Percentiles rank a stretch among this genome's conserved stretches.
These are phyloP conservation scores for Geotrichum bryndzae DNA, from an alignment of 1,139 yeast species.

Conservation along the genomic window DNA sequence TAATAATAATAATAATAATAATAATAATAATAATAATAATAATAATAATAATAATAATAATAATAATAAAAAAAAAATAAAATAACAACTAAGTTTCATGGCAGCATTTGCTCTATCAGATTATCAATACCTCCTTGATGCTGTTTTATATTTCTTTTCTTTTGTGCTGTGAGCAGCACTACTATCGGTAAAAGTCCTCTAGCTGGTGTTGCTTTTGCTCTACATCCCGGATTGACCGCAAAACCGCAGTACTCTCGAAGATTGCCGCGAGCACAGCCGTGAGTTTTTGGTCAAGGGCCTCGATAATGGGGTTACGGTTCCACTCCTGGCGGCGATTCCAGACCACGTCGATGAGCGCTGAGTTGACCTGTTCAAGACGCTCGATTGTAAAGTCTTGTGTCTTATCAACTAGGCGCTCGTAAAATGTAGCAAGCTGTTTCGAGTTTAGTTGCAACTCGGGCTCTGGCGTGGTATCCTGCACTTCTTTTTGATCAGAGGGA, in stretches of 20 bases:
- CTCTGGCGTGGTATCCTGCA: not conserved
- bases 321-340: slow-evolving; percentile 66
- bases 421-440: slow-evolving; percentile 20
- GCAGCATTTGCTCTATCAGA: not conserved
- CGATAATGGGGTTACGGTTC: slow-evolving; percentile 48
- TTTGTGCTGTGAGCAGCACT: too few species aligned
- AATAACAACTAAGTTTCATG: not conserved
- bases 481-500: not conserved
- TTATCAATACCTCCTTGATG: too few species aligned
- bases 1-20: too few species aligned
- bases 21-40: too few species aligned
- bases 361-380: slow-evolving; percentile 65
- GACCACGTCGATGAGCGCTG: slow-evolving; percentile 64
- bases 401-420: slow-evolving; percentile 32
- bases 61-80: too few species aligned
- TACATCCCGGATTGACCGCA: not conserved
- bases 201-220: not conserved
- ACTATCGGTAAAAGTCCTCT: not conserved
- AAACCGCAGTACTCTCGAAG: not conserved
- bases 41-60: too few species aligned
- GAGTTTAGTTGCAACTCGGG: not conserved
- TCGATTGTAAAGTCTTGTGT: slow-evolving; percentile 58
- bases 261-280: slow-evolving; percentile 18
- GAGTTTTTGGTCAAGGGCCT: slow-evolving; percentile 20
- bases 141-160: not conserved